Conservation (phyloP, 106 monocot species). For the Platanthera guangdongensis region DNA sequence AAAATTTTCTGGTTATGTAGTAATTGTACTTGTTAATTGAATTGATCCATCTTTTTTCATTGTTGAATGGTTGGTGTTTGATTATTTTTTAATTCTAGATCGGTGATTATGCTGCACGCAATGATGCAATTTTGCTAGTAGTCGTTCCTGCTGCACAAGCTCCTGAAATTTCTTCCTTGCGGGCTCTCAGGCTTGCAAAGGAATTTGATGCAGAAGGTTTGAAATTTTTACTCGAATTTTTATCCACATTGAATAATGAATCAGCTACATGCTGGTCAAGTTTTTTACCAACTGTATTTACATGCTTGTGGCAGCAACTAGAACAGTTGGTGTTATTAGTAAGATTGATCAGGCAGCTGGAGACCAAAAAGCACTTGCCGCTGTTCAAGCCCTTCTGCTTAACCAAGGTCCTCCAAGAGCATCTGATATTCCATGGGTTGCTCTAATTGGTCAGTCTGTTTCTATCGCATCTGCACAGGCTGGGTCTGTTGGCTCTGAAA, state of each 20-base stretch:
- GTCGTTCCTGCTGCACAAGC: constrained; percentile 78
- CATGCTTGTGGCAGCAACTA: constrained; percentile 35
- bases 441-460: constrained; percentile 84
- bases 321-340: constrained; percentile 85
- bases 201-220: constrained; percentile 83
- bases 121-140: constrained; percentile 86
- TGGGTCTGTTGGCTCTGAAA: constrained; percentile 72
- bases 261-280: neutral
- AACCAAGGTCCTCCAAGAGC: constrained; percentile 70
- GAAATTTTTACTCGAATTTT: constrained; percentile 1
- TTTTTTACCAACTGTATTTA: neutral
- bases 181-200: constrained; percentile 67
- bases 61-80: neutral
- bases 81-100: constrained; percentile 20
- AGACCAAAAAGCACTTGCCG: constrained; percentile 66
- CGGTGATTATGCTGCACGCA: constrained; percentile 77
- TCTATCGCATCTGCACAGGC: constrained; percentile 87
- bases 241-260: neutral
- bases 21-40: neutral
- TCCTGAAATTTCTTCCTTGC: constrained; percentile 75
- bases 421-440: constrained; percentile 83
- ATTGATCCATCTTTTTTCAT: neutral
- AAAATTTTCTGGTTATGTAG: neutral
- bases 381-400: constrained; percentile 65
- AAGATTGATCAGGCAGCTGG: constrained; percentile 89